These are phyloP conservation scores for Ustilago xerochloae DNA, from an alignment of 1,284 basidiomycete species.

Conservation along the genomic window DNA sequence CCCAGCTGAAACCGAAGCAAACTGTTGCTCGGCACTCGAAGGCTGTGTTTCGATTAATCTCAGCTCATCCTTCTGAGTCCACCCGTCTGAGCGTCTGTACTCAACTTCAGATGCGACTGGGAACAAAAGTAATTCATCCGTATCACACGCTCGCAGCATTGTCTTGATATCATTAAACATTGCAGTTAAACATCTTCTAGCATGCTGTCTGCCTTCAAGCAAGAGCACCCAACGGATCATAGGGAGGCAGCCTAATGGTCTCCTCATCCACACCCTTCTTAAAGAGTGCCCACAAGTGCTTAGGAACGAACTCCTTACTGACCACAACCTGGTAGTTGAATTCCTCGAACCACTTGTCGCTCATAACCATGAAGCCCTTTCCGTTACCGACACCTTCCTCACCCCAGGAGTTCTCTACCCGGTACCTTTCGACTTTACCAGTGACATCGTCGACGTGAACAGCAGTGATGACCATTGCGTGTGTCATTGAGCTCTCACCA, in stretches of 20 bases:
- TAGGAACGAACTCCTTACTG: conserved; percentile 47
- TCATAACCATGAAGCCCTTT: conserved; percentile 89
- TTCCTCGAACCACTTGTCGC: conserved; percentile 83
- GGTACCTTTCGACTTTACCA: conserved; percentile 84
- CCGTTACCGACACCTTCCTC: conserved; percentile 75
- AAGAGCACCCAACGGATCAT: conserved; percentile 51
- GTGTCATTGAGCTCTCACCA: conserved; percentile 87
- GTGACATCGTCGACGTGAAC: conserved; percentile 65
- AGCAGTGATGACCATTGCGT: conserved; percentile 74
- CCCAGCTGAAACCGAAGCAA: no score
- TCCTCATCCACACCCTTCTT: conserved; percentile 41
- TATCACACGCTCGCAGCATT: no score
- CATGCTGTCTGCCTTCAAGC: conserved; percentile 12
- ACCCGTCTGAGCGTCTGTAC: no score
- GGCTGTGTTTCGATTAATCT: no score
- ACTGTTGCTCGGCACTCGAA: no score
- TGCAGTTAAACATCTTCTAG: no score
- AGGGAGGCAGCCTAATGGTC: conserved; percentile 69
- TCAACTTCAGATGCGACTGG: no score
- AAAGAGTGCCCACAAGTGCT: conserved; percentile 50
- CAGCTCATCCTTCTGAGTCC: no score
- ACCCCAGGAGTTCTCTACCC: conserved; percentile 96
- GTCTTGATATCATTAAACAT: no score
- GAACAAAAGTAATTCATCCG: no score
- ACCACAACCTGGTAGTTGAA: conserved; percentile 69